These are phyloP conservation scores for Trametes pubescens DNA, from an alignment of 1,284 basidiomycete genomes.

Conservation along the genomic window DNA sequence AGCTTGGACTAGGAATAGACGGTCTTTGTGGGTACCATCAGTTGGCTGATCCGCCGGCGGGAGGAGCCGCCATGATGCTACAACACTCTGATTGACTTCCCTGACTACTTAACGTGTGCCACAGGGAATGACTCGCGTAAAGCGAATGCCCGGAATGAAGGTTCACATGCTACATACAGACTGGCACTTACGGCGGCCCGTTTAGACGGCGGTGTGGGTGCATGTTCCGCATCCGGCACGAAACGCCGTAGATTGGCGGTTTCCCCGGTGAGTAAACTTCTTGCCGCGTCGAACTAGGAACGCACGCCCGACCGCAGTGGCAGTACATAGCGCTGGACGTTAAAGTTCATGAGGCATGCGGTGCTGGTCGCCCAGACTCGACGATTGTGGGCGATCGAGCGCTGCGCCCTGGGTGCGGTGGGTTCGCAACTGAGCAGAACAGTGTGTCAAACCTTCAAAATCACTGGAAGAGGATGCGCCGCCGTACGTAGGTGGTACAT, in stretches of 20 bases:
- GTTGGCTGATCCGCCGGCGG: conserved; percentile 16
- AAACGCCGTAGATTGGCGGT: background rate
- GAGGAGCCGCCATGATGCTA: background rate
- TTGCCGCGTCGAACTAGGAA: conserved; percentile 16
- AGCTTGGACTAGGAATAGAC: background rate
- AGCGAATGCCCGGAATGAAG: background rate
- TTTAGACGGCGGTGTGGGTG: background rate
- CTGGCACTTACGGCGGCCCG: background rate
- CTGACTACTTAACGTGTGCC: background rate
- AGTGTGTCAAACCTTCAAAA: conserved; percentile 4
- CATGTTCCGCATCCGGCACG: background rate
- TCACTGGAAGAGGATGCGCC: background rate
- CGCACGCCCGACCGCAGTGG: conserved; percentile 5
- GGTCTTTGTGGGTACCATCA: background rate
- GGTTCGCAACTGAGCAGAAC: conserved; percentile 15
- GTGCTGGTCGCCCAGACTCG: background rate
- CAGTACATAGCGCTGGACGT: background rate
- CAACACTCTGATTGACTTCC: background rate
- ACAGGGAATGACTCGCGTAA: background rate
- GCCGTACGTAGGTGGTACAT: background rate
- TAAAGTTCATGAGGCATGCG: background rate
- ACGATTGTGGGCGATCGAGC: background rate
- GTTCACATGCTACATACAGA: background rate
- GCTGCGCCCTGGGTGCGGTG: conserved; percentile 5
- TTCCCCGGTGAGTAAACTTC: conserved; percentile 27